Evolutionary conservation across 768 basidiomycete species (phyloP), one percentile per base, ranked within the genome.

Genomic region (Calocybe gangraenosa): DNA sequence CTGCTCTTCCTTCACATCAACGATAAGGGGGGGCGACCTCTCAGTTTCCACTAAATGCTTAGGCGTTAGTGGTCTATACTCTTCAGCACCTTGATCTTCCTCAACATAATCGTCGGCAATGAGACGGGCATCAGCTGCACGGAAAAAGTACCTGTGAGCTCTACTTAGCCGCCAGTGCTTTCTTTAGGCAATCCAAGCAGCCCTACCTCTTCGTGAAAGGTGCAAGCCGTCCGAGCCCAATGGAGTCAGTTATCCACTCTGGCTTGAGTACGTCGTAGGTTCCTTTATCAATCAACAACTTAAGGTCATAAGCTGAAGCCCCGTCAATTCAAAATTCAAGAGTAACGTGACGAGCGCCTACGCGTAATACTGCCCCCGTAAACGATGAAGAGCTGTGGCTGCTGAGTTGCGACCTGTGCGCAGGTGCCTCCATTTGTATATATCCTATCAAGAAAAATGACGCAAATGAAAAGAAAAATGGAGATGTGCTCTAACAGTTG

Each of bases 231-330:
- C 73, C 75, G 21, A 68, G 66, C 4, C 73, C 69, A n/a, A 94
- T 71, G 18, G 84, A 93, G 57, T 92, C 88, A 30, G 71, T 58
- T 43, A 98, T 69, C 92, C 93, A 98, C 21, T 75, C 66, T 0
- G 94, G 90, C 44, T 76, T 82, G 48, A 95, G 66, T 40, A 95
- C 80, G 51, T 91, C 84, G 44, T 81, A 68, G 0, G 71, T 68
- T 3, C 74, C 83, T 55, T 87, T 89, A 46, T 84, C 73, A 40
- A 91, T 82, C 44, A 87, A 64, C 43, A 80, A 62, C 60, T 78
- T 83, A 53, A 90, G 68, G 53, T 87, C 81, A 54, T 83, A 85
- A 0, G 84, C 87, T 89, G 44, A 34, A 40, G 42, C 45, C 28
- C 35, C 47, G 13, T 22, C 33, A 33, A 6, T 28, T 11, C 25